Evolutionary conservation across 1,284 basidiomycete genomes (phyloP), one percentile per base, ranked within the genome.

Genomic region (Microbotryomycetes sp.): DNA sequence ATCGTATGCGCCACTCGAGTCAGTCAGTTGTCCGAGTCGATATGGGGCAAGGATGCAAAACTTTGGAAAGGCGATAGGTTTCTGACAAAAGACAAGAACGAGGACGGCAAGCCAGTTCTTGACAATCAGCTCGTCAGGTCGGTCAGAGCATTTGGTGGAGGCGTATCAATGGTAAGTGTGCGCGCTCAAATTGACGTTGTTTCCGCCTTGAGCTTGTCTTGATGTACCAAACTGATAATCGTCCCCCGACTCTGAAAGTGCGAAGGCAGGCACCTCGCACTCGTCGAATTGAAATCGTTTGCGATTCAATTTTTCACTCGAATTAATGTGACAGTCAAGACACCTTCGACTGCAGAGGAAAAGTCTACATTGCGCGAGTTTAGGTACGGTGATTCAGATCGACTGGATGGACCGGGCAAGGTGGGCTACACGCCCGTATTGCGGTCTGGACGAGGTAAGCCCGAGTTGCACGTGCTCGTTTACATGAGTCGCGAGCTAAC

Each of bases 61-160:
- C 35, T 30, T 18, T 70, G 65, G 69, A 61, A 70, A n/a, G 64
- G 64, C 2, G 23, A 47, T 31, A 24, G 69, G 6, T 70, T 70
- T 54, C 28, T 61, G n/a, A 66, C 64, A 45, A 54, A 26, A 13
- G 30, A n/a, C 4, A 47, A 41, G 18, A 35, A 23, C 5, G 53
- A 9, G 11, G 16, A 27, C 4, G 45, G 16, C 16, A 21, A 21
- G 47, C 2, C 1, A 9, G 55, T 29, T n/a, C 15, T 29, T 28
- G 52, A 46, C 29, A 64, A 61, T 23, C 61, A 35, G 45, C 30
- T 26, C 3, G 48, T 59, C 13, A 51, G 58, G 11, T 24, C 59
- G 21, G 62, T 66, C 0, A 54, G 65, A 26, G 66, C 62, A 3
- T 70, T 68, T 41, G 69, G 69, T 5, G 69, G 69, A 2, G 69